A percentile compares a stretch with the other conserved stretches of the same genome.
Evolutionary conservation across 495 filamentous ascomycete genomes (phyloP).

Genomic region (Aspergillus wentii): DNA sequence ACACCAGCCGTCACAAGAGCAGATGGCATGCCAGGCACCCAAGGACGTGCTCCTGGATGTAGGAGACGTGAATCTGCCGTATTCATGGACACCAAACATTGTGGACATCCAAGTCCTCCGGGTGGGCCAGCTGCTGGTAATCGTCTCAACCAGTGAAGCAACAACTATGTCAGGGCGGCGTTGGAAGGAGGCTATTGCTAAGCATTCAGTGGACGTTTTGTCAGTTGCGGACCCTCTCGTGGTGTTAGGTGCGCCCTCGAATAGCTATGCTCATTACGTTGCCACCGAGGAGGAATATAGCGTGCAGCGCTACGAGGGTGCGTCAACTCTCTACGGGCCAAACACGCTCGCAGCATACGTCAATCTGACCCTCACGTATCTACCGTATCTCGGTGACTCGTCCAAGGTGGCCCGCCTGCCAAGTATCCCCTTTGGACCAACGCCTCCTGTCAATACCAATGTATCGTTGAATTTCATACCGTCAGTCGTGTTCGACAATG

Average conservation of each 20-base stretch:
- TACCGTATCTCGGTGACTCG: conserved; percentile 58
- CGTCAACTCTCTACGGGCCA: conserved; percentile 91
- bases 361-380: conserved; percentile 68
- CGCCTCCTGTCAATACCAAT: conserved; percentile 80
- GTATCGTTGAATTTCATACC: conserved; percentile 76
- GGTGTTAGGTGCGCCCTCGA: conserved; percentile 89
- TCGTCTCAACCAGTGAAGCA: conserved; percentile 86
- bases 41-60: conserved; percentile 92
- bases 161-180: conserved; percentile 93
- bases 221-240: conserved; percentile 57
- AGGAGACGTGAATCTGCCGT: conserved; percentile 72
- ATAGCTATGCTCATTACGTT: conserved; percentile 96
- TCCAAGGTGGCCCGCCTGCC: conserved; percentile 41
- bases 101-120: conserved; percentile 88
- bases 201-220: conserved; percentile 45
- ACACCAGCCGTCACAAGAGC: conserved; percentile 65
- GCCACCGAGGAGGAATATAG: conserved; percentile 86
- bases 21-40: conserved; percentile 70
- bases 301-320: conserved; percentile 92
- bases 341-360: conserved; percentile 88
- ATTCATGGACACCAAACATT: conserved; percentile 88
- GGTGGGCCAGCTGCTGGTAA: conserved; percentile 81
- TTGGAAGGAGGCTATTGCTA: conserved; percentile 78
- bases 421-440: conserved; percentile 49
- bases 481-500: conserved; percentile 69